Base-by-base conservation (phyloP, 208 protist genomes). In the Novymonas esmeraldas region DNA sequence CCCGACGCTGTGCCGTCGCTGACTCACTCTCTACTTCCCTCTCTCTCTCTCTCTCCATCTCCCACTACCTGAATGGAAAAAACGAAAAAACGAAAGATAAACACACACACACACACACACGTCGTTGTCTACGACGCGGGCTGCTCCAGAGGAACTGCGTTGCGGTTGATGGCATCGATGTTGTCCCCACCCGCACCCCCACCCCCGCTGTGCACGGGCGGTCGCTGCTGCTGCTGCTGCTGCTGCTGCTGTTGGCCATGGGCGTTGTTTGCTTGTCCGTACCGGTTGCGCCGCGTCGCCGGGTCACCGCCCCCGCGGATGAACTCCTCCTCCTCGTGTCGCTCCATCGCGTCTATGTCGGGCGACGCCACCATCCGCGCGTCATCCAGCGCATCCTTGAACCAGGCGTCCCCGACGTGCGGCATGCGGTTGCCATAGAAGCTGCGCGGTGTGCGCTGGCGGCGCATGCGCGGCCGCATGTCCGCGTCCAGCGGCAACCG, bases 361-460 rank as follows among this genome's bases (percentile, higher is more conserved):
- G 87, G 87, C 18, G 84, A 90, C 2, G 49, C 22, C 24, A 90
- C 81, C 18, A 39, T 41, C 20, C 33, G 39, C 7, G 67, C 76
- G 62, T 81, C 62, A 7, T 88, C 62, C 14, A 90, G 56, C 11
- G 81, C 83, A 22, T 50, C 56, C 22, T 55, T 59, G 60, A 89
- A 93, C 84, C 87, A 93, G 24, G 71, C 54, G 3, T 81, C 66
- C 3, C 81, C 81, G 10, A 82, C 24, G 11, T 70, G 59, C 16
- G 72, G 69, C 26, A 67, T 68, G 3, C 56, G 54, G 1, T 63
- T 71, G 5, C 87, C 87, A 61, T 93, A 93, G 64, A 93, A 93
- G 73, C 79, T 86, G 48, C 80, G 75, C 34, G 84, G 87, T 13
- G 87, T 86, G 39, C 73, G 80, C 49, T 84, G 78, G 10, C 87